Conservation (phyloP, 495 filamentous ascomycete genomes). For the Hypoxylon crocopeplum region DNA sequence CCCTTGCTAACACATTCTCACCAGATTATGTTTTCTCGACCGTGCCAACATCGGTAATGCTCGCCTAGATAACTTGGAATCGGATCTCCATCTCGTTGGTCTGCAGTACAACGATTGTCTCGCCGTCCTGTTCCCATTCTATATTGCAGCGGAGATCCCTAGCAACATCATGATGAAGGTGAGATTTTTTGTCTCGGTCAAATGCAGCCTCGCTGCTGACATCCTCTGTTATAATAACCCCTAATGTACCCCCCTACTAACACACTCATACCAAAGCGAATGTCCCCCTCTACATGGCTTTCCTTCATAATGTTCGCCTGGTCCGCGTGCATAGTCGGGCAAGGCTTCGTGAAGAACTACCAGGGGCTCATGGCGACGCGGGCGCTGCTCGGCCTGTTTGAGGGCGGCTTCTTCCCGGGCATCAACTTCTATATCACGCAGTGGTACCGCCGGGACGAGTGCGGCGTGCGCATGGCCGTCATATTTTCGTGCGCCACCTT, state of each 20-base stretch:
- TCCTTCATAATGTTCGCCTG: conserved; percentile 62
- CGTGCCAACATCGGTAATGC: conserved; percentile 80
- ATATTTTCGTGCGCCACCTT: conserved; percentile 67
- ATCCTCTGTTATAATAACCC: too few relatives aligned
- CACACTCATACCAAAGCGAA: conserved; percentile 66
- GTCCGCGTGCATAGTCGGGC: conserved; percentile 64
- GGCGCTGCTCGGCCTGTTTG: conserved; percentile 67
- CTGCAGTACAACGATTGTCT: conserved; percentile 67
- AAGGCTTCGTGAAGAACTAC: conserved; percentile 62
- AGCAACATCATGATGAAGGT: conserved; percentile 65
- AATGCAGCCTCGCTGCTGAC: too few relatives aligned
- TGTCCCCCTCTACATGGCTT: conserved; percentile 68
- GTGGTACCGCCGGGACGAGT: conserved; percentile 65
- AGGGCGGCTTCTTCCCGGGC: conserved; percentile 71
- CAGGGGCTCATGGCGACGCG: conserved; percentile 64
- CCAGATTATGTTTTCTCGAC: conserved; percentile 54
- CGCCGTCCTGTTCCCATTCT: conserved; percentile 64
- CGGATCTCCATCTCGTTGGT: conserved; percentile 63
- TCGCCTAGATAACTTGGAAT: conserved; percentile 65
- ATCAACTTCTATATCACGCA: conserved; percentile 78
- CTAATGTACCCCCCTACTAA: conserved; percentile 58
- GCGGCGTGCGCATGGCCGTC: conserved; percentile 53
- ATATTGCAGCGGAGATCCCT: conserved; percentile 70
- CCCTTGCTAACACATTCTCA: conserved; percentile 27
- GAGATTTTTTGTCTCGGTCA: too few relatives aligned